These are phyloP conservation scores for Rutstroemia sydowiana DNA, from an alignment of 2,329 filamentous ascomycete species.

Conservation along the genomic window DNA sequence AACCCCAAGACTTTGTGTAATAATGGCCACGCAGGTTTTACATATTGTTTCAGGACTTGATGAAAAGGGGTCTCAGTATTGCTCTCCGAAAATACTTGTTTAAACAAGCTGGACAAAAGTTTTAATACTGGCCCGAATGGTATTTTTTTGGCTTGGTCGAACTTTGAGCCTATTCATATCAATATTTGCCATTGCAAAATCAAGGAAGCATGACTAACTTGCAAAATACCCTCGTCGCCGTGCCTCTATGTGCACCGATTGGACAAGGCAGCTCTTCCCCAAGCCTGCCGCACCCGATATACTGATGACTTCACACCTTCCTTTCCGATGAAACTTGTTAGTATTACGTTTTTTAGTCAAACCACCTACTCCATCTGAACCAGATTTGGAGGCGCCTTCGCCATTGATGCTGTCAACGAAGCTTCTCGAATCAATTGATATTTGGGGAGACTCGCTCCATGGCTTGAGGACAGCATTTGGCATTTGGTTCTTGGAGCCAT, in stretches of 20 bases:
- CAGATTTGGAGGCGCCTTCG: slow-evolving; percentile 11
- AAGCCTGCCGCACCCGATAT: slow-evolving; percentile 55
- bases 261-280: slow-evolving; percentile 59
- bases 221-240: slow-evolving; percentile 57
- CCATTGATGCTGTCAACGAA: slow-evolving; percentile 17
- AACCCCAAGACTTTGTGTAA: slow-evolving; percentile 54
- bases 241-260: slow-evolving; percentile 54
- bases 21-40: slow-evolving; percentile 57
- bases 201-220: slow-evolving; percentile 22
- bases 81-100: slow-evolving; percentile 59
- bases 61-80: slow-evolving; percentile 60
- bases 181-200: neutral
- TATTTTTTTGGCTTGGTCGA: slow-evolving; percentile 52
- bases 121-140: slow-evolving; percentile 58
- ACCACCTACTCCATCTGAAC: slow-evolving; percentile 27
- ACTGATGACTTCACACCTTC: slow-evolving; percentile 56
- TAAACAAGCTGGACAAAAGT: slow-evolving; percentile 58
- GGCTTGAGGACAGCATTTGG: slow-evolving; percentile 13
- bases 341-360: slow-evolving; percentile 22
- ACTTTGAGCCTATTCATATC: slow-evolving; percentile 43
- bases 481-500: slow-evolving; percentile 13
- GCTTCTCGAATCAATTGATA: slow-evolving; percentile 20
- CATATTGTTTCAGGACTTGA: slow-evolving; percentile 52
- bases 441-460: slow-evolving; percentile 26
- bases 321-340: slow-evolving; percentile 51